Evolutionary conservation across 768 basidiomycete genomes (phyloP), one percentile per base, ranked within the genome.

Genomic region (Tylopilus rubrobrunneus): DNA sequence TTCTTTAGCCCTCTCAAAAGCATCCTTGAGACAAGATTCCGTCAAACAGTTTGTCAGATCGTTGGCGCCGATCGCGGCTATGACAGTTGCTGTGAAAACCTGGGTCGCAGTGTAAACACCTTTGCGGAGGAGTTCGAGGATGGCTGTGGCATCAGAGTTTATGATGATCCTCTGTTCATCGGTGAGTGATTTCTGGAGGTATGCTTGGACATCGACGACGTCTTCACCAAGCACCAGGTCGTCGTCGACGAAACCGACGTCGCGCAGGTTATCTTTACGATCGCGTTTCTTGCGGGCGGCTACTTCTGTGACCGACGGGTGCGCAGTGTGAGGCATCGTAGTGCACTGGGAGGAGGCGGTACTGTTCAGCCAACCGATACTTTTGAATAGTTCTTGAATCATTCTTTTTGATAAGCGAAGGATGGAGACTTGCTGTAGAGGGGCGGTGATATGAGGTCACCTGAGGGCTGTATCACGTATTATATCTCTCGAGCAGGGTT

Each of bases 1-100:
- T 56, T 81, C 70, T 46, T 60, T 67, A 5, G 84, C 84, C 40
- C 75, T 70, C 48, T 64, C 56, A 41, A 81, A 65, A 4, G 75
- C 79, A n/a, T 78, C 72, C 21, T 79, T 76, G 55, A 83, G 71
- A 56, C 82, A 83, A 46, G 84, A 78, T 55, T 85, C 82, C 15
- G 81, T 79, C 21, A 83, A 65, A 60, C 82, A 83, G 56, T 80
- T 80, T 7, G 78, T 78, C 50, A 63, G 53, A 33, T 70, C 59
- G 47, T 70, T 71, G n/a, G 69, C 59, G 7, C 60, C 61, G 48
- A 67, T 49, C 1, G 69, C 67, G 36, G 59, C 65, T 28, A 51
- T 65, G 56, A 68, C 59, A n/a, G 56, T 48, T 53, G 70, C 68
- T 23, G 31, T 58, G 48, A 70, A 55, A 33, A 65, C 65, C 33